phyloP scores from a whole-genome alignment of 371 early-diverging fungal species.

The Phascolomyces articulosus region DNA sequence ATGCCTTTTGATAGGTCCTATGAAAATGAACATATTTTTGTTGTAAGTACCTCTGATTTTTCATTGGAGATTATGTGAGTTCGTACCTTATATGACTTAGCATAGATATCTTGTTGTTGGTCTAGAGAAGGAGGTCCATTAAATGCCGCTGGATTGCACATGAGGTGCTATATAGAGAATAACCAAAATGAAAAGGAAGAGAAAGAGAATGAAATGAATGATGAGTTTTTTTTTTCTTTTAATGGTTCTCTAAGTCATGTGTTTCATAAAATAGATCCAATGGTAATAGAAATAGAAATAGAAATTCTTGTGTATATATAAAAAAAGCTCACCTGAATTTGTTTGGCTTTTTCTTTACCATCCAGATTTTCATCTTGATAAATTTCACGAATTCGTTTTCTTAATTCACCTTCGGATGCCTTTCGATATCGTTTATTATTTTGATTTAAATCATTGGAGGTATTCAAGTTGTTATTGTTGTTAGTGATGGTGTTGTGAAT shows the following conservation, averaged over 20 bases:
- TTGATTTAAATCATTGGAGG: neutral
- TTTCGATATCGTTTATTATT: neutral
- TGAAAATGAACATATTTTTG: neutral
- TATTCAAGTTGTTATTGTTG: conserved; percentile 71
- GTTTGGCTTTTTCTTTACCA: conserved; percentile 73
- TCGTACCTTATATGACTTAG: neutral
- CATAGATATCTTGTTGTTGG: neutral
- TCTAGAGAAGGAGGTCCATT: neutral
- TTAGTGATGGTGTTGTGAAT: conserved; percentile 76
- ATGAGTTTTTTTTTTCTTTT: neutral
- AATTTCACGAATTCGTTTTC: conserved; percentile 66
- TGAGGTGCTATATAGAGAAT: neutral
- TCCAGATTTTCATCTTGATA: conserved; percentile 54
- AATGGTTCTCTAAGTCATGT: neutral
- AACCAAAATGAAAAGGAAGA: neutral
- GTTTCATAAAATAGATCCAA: too few relatives aligned
- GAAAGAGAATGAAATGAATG: neutral
- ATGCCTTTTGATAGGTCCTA: conserved; percentile 55
- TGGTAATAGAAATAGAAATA: too few relatives aligned
- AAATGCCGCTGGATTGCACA: neutral
- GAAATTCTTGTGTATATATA: too few relatives aligned
- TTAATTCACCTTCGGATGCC: conserved; percentile 33
- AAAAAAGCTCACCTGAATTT: conserved; percentile 82
- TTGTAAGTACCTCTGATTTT: too few relatives aligned
- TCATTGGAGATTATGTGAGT: too few relatives aligned